Evolutionary conservation across 352 stramenopile genomes (phyloP), one percentile per base, ranked within the genome.

Genomic region (Phytophthora europaea): DNA sequence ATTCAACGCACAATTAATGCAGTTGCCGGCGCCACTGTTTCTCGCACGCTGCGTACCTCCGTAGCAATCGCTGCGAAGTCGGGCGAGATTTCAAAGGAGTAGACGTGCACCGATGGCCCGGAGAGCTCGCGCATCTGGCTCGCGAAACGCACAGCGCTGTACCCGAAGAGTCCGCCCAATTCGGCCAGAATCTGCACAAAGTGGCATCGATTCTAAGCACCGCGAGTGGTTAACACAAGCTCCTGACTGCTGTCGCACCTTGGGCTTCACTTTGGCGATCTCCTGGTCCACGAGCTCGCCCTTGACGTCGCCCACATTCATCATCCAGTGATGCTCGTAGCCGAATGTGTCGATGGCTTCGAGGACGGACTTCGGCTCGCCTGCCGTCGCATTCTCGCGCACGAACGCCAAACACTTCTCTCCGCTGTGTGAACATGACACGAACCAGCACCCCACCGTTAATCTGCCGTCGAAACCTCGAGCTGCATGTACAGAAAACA

Each of bases 221-320:
- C n/a, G 6, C 6, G 40, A 26, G 45, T n/a, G 13, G n/a, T 6
- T 16, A 28, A 13, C 18, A 9, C 6, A 48, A 20, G 16, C n/a
- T 5, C 9, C 26, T 23, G 45, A 5, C 7, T 52, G 23, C 43
- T 26, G 8, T 26, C 61, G 54, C 36, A 75, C 72, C 61, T 75
- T 66, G 6, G 79, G 81, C 59, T 82, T 75, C 15, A 73, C 51
- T 22, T 75, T 75, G 47, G 48, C 45, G 59, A 89, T 72, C 58
- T 81, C 66, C 9, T 23, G 65, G 38, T 88, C 79, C 48, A 88
- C 64, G 36, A 87, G 67, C n/a, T 65, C 59, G 6, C 81, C 81
- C 52, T 89, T 89, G 36, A 75, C 59, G 51, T 78, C 70, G 8
- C 81, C 76, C 5, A 89, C 79, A 36, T 83, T 83, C 74, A 87